phyloP scores from a whole-genome alignment of 2,329 filamentous ascomycete genomes.

The Penicillium corylophilum region DNA sequence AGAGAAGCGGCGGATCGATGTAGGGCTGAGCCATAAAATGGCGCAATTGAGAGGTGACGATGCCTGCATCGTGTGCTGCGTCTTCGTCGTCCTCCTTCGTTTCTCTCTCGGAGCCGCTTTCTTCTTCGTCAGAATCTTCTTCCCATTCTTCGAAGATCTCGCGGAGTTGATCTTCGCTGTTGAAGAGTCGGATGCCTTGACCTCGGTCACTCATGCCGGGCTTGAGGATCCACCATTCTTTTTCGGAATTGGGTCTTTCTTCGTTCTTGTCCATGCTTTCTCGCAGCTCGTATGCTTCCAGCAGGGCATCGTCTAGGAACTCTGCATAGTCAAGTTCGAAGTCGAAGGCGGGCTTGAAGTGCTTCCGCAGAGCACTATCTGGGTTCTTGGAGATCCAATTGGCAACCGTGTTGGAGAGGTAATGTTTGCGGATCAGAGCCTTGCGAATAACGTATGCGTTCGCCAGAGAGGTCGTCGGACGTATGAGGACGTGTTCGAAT shows the following conservation, averaged over 20 bases:
- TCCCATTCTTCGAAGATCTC: slow-evolving; percentile 93
- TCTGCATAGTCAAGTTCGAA: slow-evolving; percentile 97
- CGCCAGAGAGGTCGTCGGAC: slow-evolving; percentile 64
- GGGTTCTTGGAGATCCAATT: slow-evolving; percentile 87
- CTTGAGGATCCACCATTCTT: slow-evolving; percentile 97
- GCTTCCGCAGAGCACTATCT: slow-evolving; percentile 62
- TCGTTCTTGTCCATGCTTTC: slow-evolving; percentile 74
- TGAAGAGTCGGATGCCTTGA: slow-evolving; percentile 88
- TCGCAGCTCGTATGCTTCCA: slow-evolving; percentile 84
- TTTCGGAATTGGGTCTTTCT: slow-evolving; percentile 58
- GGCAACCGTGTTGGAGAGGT: slow-evolving; percentile 76
- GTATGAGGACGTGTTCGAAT: slow-evolving; percentile 69
- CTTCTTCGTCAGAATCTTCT: slow-evolving; percentile 56
- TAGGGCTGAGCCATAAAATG: slow-evolving; percentile 97
- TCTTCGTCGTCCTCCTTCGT: slow-evolving; percentile 40
- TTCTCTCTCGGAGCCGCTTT: slow-evolving; percentile 34
- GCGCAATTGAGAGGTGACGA: slow-evolving; percentile 85
- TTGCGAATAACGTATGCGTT: slow-evolving; percentile 97
- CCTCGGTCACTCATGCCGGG: slow-evolving; percentile 96
- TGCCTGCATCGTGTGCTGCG: slow-evolving; percentile 49
- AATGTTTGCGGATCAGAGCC: slow-evolving; percentile 94
- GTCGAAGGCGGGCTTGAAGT: slow-evolving; percentile 75
- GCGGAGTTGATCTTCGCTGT: slow-evolving; percentile 77
- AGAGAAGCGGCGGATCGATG: slow-evolving; percentile 80
- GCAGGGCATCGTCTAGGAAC: slow-evolving; percentile 87